Base-by-base conservation (phyloP, 208 protist species). In the Trypanosoma congolense region DNA sequence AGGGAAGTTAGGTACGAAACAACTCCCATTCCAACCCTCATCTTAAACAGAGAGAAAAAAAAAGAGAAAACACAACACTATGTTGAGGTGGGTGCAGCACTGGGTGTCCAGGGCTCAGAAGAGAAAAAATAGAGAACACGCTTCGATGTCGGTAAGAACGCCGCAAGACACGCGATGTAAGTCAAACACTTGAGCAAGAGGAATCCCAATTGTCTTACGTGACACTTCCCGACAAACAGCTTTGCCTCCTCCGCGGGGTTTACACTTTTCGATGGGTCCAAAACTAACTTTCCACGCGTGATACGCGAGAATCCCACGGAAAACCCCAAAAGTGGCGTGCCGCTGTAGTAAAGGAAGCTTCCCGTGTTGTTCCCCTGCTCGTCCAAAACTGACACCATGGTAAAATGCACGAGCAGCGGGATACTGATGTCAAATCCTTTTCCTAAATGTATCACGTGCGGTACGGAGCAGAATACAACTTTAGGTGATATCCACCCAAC, bases 401-500 rank as follows among this genome's bases (percentile, higher is more conserved):
- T 83, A 51, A 92, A 83, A 66, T 92, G 80, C n/a, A 84, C 56
- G 38, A 92, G 28, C 38, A 81, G 87, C 25, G 85, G 85, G n/a
- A 89, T 61, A 48, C 78, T 87, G 30, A 89, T n/a, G 59, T 92
- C 85, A 46, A 89, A 70, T 4, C 85, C 85, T 21, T 68, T 77
- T 60, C 85, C 85, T 4, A 92, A 72, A 38, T 80, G 72, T 21
- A 92, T 89, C 3, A 85, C 73, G 57, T 92, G 61, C 6, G 85
- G 85, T 16, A 92, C 64, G 47, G 56, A 66, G 0, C 77, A 85
- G 62, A 83, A 89, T 14, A 75, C 75, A 8, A 89, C 74, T 46
- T 77, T 80, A 3, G 84, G 85, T n/a, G 85, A 92, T 29, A 92
- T 82, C 85, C 85, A 92, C 16, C 85, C 85, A 29, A 92, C 82